Evolutionary conservation across 1,139 yeast genomes (phyloP), one percentile per base, ranked within the genome.

Genomic region (Hyphopichia burtonii): DNA sequence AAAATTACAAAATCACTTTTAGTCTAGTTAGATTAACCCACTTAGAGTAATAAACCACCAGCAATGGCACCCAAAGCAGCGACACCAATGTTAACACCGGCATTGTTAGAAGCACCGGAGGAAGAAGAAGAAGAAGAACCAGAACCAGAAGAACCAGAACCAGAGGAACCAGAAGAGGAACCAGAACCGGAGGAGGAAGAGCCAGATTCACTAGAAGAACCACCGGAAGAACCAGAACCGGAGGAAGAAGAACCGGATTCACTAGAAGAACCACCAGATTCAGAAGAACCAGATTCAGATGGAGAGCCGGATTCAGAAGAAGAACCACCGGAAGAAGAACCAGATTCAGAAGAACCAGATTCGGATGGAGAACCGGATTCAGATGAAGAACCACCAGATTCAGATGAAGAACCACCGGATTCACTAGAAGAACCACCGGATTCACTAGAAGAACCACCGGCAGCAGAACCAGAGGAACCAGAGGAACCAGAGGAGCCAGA

Each of bases 31-130:
- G 23, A 8, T 20, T 20, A 20, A 31, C n/a, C 20, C 5, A 36
- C 41, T 53, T 59, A 65, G 48, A 65, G 54, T 52, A 64, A 61
- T 44, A 61, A 53, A 41, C 58, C 43, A 46, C 66, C 65, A 32
- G 60, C 66, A 38, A 58, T 44, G 30, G 61, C 68, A 42, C 61
- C 65, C 39, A 62, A 50, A 31, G 60, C 55, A 40, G 57, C 66
- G 46, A 48, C 64, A 42, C 46, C 52, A 39, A 47, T 49, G 28
- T 33, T 38, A 16, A 38, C 30, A 40, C 53, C 59, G 37, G 51
- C 49, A 28, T 39, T 34, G 12, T 47, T 47, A n/a, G 45, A 52
- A 39, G 46, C 56, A 41, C 50, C 56, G 31, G 53, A 52, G 18
- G 44, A 39, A 20, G 45, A 38, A n/a, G 44, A 37, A 11, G 45